phyloP scores from a whole-genome alignment of 2,329 filamentous ascomycete species.

The Colletotrichum spaethianum region DNA sequence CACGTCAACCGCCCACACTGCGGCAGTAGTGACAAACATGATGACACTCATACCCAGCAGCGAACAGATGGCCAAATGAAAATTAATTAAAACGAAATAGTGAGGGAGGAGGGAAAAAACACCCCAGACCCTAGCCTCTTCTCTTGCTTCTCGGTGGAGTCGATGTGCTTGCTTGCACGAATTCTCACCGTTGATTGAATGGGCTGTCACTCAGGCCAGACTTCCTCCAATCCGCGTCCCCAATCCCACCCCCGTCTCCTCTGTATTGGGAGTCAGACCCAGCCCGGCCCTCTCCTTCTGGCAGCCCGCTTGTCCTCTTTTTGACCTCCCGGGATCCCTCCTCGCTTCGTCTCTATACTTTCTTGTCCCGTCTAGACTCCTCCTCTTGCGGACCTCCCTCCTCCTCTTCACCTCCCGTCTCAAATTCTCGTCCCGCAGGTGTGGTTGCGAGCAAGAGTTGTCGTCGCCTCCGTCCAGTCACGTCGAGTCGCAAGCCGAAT shows the following conservation, averaged over 20 bases:
- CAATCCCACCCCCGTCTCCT: constrained; percentile 26
- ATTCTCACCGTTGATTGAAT: constrained; percentile 20
- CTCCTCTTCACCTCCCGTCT: constrained; percentile 20
- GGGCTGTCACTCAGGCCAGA: constrained; percentile 33
- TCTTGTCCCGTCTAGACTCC: constrained; percentile 27
- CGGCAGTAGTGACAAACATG: neutral
- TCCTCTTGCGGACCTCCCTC: constrained; percentile 16
- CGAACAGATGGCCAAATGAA: neutral
- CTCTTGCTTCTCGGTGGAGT: constrained; percentile 15
- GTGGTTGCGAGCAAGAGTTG: constrained; percentile 10
- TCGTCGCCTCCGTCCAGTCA: neutral
- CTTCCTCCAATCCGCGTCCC: constrained; percentile 16
- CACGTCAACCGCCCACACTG: neutral
- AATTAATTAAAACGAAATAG: neutral
- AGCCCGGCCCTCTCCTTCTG: constrained; percentile 14
- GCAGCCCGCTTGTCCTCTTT: constrained; percentile 18
- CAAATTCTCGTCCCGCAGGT: constrained; percentile 6
- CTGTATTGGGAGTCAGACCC: constrained; percentile 21
- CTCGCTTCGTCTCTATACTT: constrained; percentile 18
- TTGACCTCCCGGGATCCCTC: constrained; percentile 35
- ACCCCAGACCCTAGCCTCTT: constrained; percentile 5
- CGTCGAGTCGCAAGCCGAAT: neutral
- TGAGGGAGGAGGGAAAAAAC: neutral
- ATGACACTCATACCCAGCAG: neutral
- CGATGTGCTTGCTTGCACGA: neutral